A percentile compares a stretch with the other conserved stretches of the same genome.
phyloP scores from a whole-genome alignment of 495 filamentous ascomycete species.

The Thozetella sp. region DNA sequence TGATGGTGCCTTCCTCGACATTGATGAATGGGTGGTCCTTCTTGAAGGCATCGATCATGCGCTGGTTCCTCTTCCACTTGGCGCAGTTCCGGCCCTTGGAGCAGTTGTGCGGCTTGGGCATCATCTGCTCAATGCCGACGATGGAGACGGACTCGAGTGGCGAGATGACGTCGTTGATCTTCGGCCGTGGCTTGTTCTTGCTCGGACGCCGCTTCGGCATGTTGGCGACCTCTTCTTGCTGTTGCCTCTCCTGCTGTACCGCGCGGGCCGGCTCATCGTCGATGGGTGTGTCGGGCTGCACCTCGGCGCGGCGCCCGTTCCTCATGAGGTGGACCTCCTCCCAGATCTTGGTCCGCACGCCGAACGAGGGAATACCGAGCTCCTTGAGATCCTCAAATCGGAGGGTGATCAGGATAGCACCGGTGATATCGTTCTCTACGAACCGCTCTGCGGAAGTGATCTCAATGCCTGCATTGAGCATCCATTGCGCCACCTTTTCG shows the following conservation, averaged over 20 bases:
- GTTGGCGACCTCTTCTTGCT: conserved; percentile 32
- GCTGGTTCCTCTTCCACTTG: conserved; percentile 76
- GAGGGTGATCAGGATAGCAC: conserved; percentile 79
- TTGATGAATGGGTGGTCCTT: conserved; percentile 67
- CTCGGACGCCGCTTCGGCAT: conserved; percentile 38
- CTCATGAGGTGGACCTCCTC: conserved; percentile 75
- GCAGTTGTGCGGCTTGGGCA: conserved; percentile 84
- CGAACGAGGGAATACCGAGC: conserved; percentile 90
- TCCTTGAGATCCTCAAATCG: conserved; percentile 94
- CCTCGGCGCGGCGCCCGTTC: conserved; percentile 57
- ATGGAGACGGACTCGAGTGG: conserved; percentile 87
- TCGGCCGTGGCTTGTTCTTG: conserved; percentile 43
- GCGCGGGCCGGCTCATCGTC: conserved; percentile 51
- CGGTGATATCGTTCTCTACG: conserved; percentile 86
- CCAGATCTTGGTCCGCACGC: conserved; percentile 85
- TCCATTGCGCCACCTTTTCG: conserved; percentile 78
- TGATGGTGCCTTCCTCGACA: conserved; percentile 59
- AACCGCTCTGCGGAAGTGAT: conserved; percentile 77
- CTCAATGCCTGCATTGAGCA: conserved; percentile 74
- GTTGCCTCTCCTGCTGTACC: conserved; percentile 37
- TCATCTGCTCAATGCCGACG: conserved; percentile 85
- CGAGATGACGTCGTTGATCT: conserved; percentile 64
- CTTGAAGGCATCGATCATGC: conserved; percentile 65
- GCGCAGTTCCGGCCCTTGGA: conserved; percentile 87
- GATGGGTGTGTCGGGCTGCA: conserved; percentile 56